Conservation (phyloP, 371 early-diverging fungal genomes). For the Fennellomyces sp. region DNA sequence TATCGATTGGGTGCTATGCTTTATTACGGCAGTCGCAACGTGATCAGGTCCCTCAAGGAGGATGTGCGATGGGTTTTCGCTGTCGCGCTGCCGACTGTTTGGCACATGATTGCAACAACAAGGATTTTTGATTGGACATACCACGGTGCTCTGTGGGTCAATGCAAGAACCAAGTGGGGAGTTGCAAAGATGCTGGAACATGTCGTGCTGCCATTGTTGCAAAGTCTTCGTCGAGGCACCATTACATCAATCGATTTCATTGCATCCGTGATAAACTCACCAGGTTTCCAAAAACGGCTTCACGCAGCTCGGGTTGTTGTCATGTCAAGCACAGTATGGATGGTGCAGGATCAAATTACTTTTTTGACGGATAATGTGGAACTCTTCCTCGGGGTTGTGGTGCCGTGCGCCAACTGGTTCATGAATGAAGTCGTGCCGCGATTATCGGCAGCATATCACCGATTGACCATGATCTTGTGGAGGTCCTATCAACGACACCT, state of each 20-base stretch:
- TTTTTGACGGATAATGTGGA: neutral
- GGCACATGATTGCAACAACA: constrained; percentile 10
- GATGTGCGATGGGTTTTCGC: constrained; percentile 24
- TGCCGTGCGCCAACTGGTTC: neutral
- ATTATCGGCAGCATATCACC: neutral
- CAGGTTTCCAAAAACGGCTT: neutral
- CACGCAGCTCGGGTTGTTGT: neutral
- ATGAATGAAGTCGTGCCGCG: neutral
- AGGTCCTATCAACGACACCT: neutral
- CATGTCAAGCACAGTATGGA: neutral
- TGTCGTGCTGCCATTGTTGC: neutral
- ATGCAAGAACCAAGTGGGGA: neutral
- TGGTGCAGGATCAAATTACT: neutral
- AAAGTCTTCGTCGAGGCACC: neutral
- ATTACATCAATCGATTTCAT: neutral
- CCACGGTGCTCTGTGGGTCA: neutral
- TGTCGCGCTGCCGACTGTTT: constrained; percentile 11
- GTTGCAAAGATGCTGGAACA: neutral
- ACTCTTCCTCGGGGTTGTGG: neutral
- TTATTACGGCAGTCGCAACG: constrained; percentile 15
- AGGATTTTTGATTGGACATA: neutral
- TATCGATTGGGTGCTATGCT: constrained; percentile 12
- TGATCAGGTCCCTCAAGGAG: constrained; percentile 9
- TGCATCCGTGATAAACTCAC: neutral
- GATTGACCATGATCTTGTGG: neutral